Conservation (phyloP, 2,329 filamentous ascomycete genomes). For the Balansia obtecta region DNA sequence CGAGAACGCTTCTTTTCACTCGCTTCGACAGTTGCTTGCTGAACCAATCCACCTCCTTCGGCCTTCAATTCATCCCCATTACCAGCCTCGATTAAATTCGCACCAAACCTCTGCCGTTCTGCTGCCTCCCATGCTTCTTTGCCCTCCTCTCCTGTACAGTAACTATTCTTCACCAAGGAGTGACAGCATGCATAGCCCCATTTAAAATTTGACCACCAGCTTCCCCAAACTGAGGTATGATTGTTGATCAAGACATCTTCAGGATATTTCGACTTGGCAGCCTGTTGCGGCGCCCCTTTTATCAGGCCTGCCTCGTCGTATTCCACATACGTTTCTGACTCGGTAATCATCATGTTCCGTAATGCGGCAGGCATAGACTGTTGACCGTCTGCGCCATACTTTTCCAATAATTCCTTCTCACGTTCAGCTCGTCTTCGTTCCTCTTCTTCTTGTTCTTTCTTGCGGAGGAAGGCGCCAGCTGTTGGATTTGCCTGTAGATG, state of each 20-base stretch:
- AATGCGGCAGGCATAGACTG: conserved; percentile 46
- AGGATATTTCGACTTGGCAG: conserved; percentile 77
- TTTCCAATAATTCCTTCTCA: conserved; percentile 61
- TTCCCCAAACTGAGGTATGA: conserved; percentile 86
- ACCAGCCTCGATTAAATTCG: conserved; percentile 25
- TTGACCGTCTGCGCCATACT: conserved; percentile 62
- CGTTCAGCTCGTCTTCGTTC: conserved; percentile 56
- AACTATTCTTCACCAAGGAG: conserved; percentile 88
- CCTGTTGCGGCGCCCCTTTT: conserved; percentile 70
- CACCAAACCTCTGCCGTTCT: conserved; percentile 44
- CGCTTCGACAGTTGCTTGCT: conserved; percentile 18
- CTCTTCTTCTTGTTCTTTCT: conserved; percentile 64
- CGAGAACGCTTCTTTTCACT: conserved; percentile 57
- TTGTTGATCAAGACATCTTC: conserved; percentile 87
- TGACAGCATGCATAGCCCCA: conserved; percentile 98
- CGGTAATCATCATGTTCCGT: conserved; percentile 55
- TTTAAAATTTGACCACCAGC: conserved; percentile 91
- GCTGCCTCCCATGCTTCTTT: conserved; percentile 69
- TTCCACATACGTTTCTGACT: conserved; percentile 81
- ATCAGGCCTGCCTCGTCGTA: conserved; percentile 85
- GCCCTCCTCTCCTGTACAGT: conserved; percentile 88
- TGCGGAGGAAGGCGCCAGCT: conserved; percentile 72
- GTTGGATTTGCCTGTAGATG: conserved; percentile 97
- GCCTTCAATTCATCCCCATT: conserved; percentile 14
- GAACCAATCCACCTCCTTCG: conserved; percentile 15